phyloP scores from a whole-genome alignment of 1,139 yeast genomes.

The Yamadazyma triangularis region DNA sequence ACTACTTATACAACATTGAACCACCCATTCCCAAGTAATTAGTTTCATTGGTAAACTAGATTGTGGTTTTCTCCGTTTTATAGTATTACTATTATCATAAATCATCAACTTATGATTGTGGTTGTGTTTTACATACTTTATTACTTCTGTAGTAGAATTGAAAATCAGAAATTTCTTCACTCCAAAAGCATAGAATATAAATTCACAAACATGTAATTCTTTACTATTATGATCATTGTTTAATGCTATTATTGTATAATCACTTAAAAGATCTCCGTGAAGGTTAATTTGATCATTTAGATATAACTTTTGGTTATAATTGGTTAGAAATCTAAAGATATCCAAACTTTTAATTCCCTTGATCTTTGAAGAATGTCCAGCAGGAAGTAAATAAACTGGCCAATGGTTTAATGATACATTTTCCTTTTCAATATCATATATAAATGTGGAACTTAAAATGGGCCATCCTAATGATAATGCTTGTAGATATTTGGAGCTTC shows the following conservation, averaged over 20 bases:
- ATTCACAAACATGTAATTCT: slow-evolving; percentile 30
- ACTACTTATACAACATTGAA: slow-evolving; percentile 62
- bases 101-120: slow-evolving; percentile 13
- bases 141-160: slow-evolving; percentile 4
- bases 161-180: slow-evolving; percentile 17
- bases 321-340: slow-evolving; percentile 31
- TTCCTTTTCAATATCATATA: slow-evolving; percentile 47
- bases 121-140: slow-evolving; percentile 2
- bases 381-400: slow-evolving; percentile 60
- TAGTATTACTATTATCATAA: slow-evolving; percentile 20
- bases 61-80: slow-evolving; percentile 1
- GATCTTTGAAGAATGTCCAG: slow-evolving; percentile 54
- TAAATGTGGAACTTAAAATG: slow-evolving; percentile 56
- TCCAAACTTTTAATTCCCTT: slow-evolving; percentile 38
- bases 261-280: slow-evolving; percentile 30
- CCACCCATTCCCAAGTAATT: slow-evolving; percentile 71
- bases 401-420: slow-evolving; percentile 28
- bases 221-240: slow-evolving; percentile 17
- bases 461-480: slow-evolving; percentile 92
- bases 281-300: slow-evolving; percentile 35
- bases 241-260: slow-evolving; percentile 27
- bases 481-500: slow-evolving; percentile 79
- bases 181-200: slow-evolving; percentile 47
- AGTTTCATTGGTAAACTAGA: slow-evolving; percentile 10
- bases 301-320: slow-evolving; percentile 17